Evolutionary conservation across 495 filamentous ascomycete species (phyloP).

Genomic region (Xylaria cubensis): DNA sequence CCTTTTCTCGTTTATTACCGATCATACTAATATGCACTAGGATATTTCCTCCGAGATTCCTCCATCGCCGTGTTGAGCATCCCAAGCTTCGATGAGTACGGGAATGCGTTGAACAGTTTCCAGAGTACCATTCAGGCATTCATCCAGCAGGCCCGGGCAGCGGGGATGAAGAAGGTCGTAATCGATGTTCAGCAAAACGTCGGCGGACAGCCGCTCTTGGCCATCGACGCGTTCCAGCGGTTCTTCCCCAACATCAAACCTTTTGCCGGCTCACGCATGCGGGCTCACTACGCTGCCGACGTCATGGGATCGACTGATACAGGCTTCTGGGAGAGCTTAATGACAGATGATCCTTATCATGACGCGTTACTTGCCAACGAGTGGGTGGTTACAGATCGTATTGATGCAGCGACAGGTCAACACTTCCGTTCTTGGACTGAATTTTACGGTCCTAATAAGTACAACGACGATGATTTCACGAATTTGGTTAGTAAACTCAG

Average conservation of each 20-base stretch:
- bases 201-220: background rate
- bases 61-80: slow-evolving; percentile 5
- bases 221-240: background rate
- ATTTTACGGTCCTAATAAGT: background rate
- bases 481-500: background rate
- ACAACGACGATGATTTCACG: background rate
- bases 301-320: background rate
- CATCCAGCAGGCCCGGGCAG: background rate
- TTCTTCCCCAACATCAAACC: background rate
- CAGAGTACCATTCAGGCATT: background rate
- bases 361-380: background rate
- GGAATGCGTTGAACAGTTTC: background rate
- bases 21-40: background rate
- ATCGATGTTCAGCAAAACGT: background rate
- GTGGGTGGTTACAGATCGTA: background rate
- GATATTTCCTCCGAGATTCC: background rate
- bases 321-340: background rate
- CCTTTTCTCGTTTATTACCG: background rate
- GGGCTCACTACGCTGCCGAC: background rate
- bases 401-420: background rate
- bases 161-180: background rate
- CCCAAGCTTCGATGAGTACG: background rate
- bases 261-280: background rate
- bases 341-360: background rate
- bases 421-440: background rate